A percentile compares a stretch with the other conserved stretches of the same genome.
Conservation (phyloP, 805 yeast species). For the Pichia californica region DNA sequence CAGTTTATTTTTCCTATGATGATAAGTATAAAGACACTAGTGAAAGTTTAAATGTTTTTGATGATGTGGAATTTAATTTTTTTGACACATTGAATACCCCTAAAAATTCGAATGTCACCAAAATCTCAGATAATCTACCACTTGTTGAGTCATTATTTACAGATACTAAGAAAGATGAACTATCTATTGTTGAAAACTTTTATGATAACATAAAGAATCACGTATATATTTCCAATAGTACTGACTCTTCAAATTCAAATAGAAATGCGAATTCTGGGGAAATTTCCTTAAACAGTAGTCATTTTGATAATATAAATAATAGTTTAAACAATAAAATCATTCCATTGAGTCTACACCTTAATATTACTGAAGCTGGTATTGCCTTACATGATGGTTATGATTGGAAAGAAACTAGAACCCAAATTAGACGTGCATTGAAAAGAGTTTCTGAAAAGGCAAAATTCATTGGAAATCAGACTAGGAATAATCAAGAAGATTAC, state of each 20-base stretch:
- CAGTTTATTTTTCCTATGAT: constrained; percentile 51
- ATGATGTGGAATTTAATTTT: constrained; percentile 34
- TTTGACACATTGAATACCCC: constrained; percentile 11
- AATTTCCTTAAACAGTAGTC: constrained; percentile 18
- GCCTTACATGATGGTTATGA: constrained; percentile 86
- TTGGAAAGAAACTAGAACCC: constrained; percentile 71
- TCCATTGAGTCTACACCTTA: constrained; percentile 29
- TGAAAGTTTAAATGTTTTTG: constrained; percentile 34
- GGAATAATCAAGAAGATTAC: not conserved
- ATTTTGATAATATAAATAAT: constrained; percentile 13
- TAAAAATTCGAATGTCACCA: not conserved
- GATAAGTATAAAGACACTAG: constrained; percentile 44
- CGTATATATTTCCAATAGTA: constrained; percentile 1
- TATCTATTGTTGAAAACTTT: constrained; percentile 26
- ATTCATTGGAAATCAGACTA: not conserved
- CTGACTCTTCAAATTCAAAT: constrained; percentile 6
- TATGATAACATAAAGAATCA: constrained; percentile 15
- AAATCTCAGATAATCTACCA: not conserved
- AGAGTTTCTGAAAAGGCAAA: constrained; percentile 47
- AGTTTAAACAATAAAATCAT: constrained; percentile 5
- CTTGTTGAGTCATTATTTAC: not conserved
- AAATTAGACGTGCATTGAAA: constrained; percentile 59
- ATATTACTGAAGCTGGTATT: constrained; percentile 35
- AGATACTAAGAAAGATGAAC: constrained; percentile 3
- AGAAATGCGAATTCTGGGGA: not conserved